Base-by-base conservation (phyloP, 2,329 filamentous ascomycete species). In the Samsoniella hepiali region DNA sequence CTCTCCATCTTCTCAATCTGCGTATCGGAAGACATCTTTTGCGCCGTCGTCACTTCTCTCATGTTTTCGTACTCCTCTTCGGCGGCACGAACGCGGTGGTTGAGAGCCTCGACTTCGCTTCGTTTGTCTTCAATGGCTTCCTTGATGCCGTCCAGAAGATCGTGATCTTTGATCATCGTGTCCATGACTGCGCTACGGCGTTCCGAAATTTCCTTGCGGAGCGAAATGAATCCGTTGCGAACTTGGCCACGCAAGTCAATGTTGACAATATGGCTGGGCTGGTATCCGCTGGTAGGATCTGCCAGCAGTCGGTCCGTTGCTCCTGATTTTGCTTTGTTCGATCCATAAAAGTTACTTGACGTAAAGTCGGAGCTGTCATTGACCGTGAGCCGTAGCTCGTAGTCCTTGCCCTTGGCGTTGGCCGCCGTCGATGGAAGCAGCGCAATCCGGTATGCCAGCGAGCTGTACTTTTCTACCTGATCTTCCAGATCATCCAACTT, bases 1-100 rank as follows among this genome's bases (percentile, higher is more conserved):
- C 97, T 97, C 78, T 99, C 95, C 89, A 97, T 96, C 81, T 95
- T 95, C 77, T 99, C 95, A 70, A 99, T 97, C 75, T 98, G 94
- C 9, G 93, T 88, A 73, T 98, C 95, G 2, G 89, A 91, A 8
- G 88, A 89, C 73, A 94, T 86, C 78, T 96, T 96, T 74, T 97
- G 92, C 22, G 93, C 91, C 53, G 85, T 91, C 8, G 91, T 94
- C 64, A 84, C 78, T 81, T 97, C 95, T 72, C 94, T 94, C 27
- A 92, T 93, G 77, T 91, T 93, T 72, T 97, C 93, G 73, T 97
- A 96, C 73, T 97, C 93, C 71, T 96, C 91, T 74, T 96, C 91
- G 0, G 94, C 93, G 22, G 91, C 91, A 40, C 91, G 87, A 53
- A 96, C 91, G 50, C 91, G 87, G 75, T 98, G 94, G 69, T 94